Base-by-base conservation (phyloP, 495 filamentous ascomycete genomes). In the Letharia lupina region DNA sequence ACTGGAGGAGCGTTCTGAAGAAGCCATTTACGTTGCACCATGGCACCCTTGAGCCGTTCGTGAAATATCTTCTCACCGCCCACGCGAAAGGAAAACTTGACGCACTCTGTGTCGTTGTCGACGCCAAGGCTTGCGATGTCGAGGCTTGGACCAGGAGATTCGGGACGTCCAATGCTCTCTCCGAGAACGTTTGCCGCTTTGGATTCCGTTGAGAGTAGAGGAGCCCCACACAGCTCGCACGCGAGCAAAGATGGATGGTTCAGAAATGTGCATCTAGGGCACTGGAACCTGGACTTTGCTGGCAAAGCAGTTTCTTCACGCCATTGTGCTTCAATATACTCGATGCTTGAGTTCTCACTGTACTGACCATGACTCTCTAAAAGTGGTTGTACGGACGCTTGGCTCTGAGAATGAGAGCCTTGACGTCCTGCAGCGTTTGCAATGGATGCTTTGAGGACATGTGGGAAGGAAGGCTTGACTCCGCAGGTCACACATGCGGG, bases 1-100 rank as follows among this genome's bases (percentile, higher is more conserved):
- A 96, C 84, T 1, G 93, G 91, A n/a, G 95, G 94, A 11, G 94
- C 94, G 70, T 89, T 87, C 63, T 93, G 89, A 18, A 98, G 81
- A 16, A 99, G 85, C 94, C 94, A 99, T 82, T 98, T 97, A 31
- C 95, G 83, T 74, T 99, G 94, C 20, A 90, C 84, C 77, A 98
- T 85, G 20, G 89, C 88, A 23, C 86, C 84, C 71, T 93, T 97
- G 16, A 99, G 81, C 58, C 93, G 82, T 69, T 97, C 93, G 68
- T 90, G 85, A 69, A 99, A 96, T 6, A 88, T 87, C 74, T 94
- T 93, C 57, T 92, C 91, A 10, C 95, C 94, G 23, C 94, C 92
- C 44, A 77, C 84, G 28, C 92, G 86, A 69, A 99, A 99, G 0
- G 94, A 98, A 16, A 99, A 74, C 73, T 96, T 98, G 66, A 98